Evolutionary conservation across 371 early-diverging fungal species (phyloP).

Genomic region (Coemansia linderi): DNA sequence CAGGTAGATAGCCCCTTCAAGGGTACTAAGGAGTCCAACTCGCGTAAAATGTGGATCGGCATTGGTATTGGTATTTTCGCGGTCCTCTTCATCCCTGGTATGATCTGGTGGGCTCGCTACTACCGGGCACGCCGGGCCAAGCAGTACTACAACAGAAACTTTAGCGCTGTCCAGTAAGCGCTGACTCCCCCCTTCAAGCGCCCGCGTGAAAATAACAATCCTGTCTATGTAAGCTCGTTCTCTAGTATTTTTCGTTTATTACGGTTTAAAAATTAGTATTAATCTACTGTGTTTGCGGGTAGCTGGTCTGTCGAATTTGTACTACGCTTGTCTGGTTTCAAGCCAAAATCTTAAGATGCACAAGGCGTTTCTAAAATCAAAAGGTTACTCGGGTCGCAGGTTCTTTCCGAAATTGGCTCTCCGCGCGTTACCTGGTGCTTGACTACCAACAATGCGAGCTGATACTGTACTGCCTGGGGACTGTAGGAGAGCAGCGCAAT

Average conservation of each 20-base stretch:
- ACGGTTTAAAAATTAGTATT: neutral
- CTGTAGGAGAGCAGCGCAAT: neutral
- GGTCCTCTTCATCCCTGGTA: conserved; percentile 23
- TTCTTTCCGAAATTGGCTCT: neutral
- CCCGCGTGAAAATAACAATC: no score
- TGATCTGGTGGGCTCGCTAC: conserved; percentile 33
- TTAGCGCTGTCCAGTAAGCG: conserved; percentile 13
- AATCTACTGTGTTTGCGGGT: neutral
- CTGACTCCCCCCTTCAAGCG: neutral
- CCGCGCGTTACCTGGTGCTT: neutral
- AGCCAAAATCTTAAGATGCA: neutral
- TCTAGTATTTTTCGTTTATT: neutral
- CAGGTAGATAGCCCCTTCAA: conserved; percentile 47
- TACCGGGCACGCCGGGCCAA: conserved; percentile 22
- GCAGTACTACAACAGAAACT: conserved; percentile 30
- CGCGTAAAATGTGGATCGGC: conserved; percentile 51
- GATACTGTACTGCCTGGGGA: neutral
- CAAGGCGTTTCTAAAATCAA: neutral
- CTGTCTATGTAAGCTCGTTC: neutral
- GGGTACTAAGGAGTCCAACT: conserved; percentile 28
- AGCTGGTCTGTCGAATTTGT: neutral
- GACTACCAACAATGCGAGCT: neutral
- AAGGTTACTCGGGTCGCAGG: neutral
- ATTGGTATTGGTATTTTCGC: conserved; percentile 40
- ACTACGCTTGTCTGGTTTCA: neutral